A percentile compares a stretch with the other conserved stretches of the same genome.
Conservation (phyloP, 306 rosid species). For the Castanea sativa region DNA sequence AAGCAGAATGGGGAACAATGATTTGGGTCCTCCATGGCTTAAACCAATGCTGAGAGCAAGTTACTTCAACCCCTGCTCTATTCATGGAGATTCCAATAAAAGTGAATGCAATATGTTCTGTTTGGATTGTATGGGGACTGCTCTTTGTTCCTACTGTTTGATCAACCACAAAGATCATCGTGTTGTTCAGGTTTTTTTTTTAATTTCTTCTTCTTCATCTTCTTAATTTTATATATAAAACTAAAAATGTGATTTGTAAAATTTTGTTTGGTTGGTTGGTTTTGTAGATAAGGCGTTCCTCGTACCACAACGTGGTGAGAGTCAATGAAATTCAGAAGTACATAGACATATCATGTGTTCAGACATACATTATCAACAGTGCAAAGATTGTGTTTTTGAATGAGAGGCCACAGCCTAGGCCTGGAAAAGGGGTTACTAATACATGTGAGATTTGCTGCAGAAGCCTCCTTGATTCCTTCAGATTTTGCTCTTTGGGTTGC, state of each 20-base stretch:
- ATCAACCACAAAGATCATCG: constrained; percentile 38
- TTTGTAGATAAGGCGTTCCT: constrained; percentile 44
- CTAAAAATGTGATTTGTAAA: neutral
- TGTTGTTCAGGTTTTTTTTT: constrained; percentile 32
- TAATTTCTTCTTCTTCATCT: neutral
- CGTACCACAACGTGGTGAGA: constrained; percentile 53
- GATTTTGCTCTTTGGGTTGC: constrained; percentile 56
- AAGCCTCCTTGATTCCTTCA: constrained; percentile 44
- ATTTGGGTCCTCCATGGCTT: constrained; percentile 38
- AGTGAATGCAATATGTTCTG: constrained; percentile 55
- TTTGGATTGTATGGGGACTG: constrained; percentile 37
- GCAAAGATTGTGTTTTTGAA: constrained; percentile 50
- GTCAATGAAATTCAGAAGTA: constrained; percentile 50
- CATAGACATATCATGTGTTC: constrained; percentile 41
- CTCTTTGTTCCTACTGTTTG: constrained; percentile 42
- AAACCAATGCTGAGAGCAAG: constrained; percentile 35
- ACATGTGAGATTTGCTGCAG: constrained; percentile 49
- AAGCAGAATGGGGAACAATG: constrained; percentile 12
- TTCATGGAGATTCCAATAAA: constrained; percentile 35
- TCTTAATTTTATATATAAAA: too few species aligned
- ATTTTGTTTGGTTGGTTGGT: neutral
- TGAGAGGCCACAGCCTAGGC: constrained; percentile 50
- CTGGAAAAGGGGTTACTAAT: constrained; percentile 50
- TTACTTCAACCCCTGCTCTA: constrained; percentile 32
- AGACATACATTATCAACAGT: constrained; percentile 49